phyloP scores from a whole-genome alignment of 2,329 filamentous ascomycete genomes.

The Penicillium sp. region DNA sequence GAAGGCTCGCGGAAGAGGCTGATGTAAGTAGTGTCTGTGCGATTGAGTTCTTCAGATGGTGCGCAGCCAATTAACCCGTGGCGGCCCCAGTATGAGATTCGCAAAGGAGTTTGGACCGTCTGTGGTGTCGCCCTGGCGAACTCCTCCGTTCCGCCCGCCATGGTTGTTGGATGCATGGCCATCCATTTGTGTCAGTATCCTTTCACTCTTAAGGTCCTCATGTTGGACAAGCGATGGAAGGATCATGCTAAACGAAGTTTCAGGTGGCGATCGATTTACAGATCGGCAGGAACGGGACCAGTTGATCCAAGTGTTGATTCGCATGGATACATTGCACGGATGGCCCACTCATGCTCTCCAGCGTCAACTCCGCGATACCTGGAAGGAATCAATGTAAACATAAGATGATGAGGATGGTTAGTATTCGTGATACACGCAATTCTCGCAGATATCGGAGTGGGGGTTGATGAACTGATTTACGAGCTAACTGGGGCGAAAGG shows the following conservation, averaged over 20 bases:
- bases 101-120: slow-evolving; percentile 22
- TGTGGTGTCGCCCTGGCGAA: slow-evolving; percentile 24
- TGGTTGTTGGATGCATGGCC: slow-evolving; percentile 23
- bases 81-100: slow-evolving; percentile 14
- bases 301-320: slow-evolving; percentile 19
- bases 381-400: too few species aligned
- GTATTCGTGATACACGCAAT: too few species aligned
- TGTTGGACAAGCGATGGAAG: background rate
- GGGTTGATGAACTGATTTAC: too few species aligned
- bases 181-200: slow-evolving; percentile 19
- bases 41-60: background rate
- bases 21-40: slow-evolving; percentile 14
- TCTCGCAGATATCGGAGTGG: too few species aligned
- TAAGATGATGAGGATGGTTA: too few species aligned
- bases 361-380: slow-evolving; percentile 18
- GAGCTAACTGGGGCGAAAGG: background rate
- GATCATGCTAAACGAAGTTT: slow-evolving; percentile 5
- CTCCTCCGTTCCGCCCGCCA: slow-evolving; percentile 18
- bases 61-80: slow-evolving; percentile 1
- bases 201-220: background rate
- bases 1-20: slow-evolving; percentile 11
- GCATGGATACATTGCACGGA: slow-evolving; percentile 16
- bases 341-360: slow-evolving; percentile 19
- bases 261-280: slow-evolving; percentile 22
- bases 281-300: slow-evolving; percentile 20